Conservation (phyloP, 768 basidiomycete species). For the Tylopilus rubrobrunneus region DNA sequence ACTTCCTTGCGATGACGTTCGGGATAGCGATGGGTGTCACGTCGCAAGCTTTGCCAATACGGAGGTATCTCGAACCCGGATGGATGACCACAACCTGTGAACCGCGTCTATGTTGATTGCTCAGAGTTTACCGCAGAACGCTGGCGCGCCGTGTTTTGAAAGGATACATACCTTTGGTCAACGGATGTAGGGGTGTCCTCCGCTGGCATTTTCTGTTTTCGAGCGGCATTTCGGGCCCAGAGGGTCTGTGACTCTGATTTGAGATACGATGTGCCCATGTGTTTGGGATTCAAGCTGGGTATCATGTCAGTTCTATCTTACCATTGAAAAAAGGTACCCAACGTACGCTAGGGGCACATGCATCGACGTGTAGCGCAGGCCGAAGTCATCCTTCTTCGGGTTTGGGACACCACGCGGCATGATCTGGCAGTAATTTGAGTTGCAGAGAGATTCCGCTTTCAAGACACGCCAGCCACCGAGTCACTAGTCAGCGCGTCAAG, state of each 20-base stretch:
- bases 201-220: conserved; percentile 43
- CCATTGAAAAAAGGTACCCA: conserved; percentile 4
- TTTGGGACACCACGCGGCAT: conserved; percentile 87
- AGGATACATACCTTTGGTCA: conserved; percentile 44
- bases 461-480: not conserved
- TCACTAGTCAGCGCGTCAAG: not conserved
- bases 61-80: conserved; percentile 68
- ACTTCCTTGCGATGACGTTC: conserved; percentile 70
- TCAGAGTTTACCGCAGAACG: conserved; percentile 28
- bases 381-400: conserved; percentile 75
- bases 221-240: conserved; percentile 65
- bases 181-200: conserved; percentile 37
- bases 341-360: conserved; percentile 72
- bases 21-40: conserved; percentile 67
- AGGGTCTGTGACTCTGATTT: conserved; percentile 71
- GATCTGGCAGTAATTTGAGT: not conserved
- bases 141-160: conserved; percentile 2
- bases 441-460: no score
- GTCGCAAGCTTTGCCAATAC: conserved; percentile 75
- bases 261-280: conserved; percentile 72
- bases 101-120: conserved; percentile 52
- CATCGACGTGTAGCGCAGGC: conserved; percentile 78
- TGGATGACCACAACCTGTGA: conserved; percentile 78
- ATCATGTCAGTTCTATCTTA: conserved; percentile 10
- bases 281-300: conserved; percentile 72